These are phyloP conservation scores for Dipodascopsis tothii DNA, from an alignment of 805 yeast genomes.

Conservation along the genomic window DNA sequence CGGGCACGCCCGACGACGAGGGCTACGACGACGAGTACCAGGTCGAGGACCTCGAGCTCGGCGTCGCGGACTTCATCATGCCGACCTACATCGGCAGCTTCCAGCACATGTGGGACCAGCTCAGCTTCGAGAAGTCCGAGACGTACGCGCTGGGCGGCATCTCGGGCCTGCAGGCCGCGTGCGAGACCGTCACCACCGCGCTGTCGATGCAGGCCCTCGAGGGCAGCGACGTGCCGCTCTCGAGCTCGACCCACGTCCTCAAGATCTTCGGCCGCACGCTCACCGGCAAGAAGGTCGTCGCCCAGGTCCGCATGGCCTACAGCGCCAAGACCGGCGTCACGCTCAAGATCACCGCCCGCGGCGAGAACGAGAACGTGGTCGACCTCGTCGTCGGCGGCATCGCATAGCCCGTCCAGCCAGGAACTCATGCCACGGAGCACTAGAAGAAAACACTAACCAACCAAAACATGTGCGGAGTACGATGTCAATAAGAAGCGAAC, in stretches of 20 bases:
- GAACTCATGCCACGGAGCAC: background rate
- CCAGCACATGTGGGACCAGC: constrained; percentile 63
- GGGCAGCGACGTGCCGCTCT: constrained; percentile 57
- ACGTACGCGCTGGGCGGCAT: constrained; percentile 58
- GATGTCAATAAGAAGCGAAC: too few relatives aligned
- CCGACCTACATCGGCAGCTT: constrained; percentile 77
- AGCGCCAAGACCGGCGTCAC: constrained; percentile 41
- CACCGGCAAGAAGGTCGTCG: constrained; percentile 41
- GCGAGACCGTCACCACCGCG: constrained; percentile 43
- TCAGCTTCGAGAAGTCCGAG: constrained; percentile 49
- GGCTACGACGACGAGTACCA: constrained; percentile 93
- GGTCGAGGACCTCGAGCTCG: constrained; percentile 67
- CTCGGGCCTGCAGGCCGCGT: constrained; percentile 46
- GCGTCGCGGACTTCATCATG: constrained; percentile 72
- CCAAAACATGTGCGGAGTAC: too few relatives aligned
- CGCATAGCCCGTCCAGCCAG: constrained; percentile 26
- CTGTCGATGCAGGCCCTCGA: constrained; percentile 69
- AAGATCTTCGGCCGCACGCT: constrained; percentile 75
- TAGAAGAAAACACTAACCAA: too few relatives aligned
- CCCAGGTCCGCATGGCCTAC: constrained; percentile 38
- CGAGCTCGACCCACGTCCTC: constrained; percentile 52
- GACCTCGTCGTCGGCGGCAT: constrained; percentile 47
- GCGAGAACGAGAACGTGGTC: constrained; percentile 40
- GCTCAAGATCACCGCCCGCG: constrained; percentile 38
- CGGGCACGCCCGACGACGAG: constrained; percentile 58